These are phyloP conservation scores for Hemileccinum impolitum DNA, from an alignment of 768 basidiomycete genomes.

Conservation along the genomic window DNA sequence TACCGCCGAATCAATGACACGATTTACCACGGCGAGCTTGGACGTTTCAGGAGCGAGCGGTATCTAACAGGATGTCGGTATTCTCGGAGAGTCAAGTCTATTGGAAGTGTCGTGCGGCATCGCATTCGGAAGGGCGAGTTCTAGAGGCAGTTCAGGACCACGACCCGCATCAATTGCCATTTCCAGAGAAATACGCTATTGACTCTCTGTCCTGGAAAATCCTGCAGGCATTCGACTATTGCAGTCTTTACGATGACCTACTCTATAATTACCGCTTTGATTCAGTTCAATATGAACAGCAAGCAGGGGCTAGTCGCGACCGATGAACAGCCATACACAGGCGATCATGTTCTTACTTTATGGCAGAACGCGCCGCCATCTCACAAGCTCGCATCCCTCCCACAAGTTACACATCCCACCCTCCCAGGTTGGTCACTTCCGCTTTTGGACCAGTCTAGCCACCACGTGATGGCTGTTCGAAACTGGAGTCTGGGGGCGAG, in stretches of 20 bases:
- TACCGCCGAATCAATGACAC: constrained; percentile 1
- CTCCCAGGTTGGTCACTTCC: constrained; percentile 5
- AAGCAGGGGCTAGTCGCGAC: neutral
- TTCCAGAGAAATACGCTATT: neutral
- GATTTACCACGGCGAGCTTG: constrained; percentile 11
- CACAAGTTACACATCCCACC: neutral
- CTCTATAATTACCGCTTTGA: constrained; percentile 8
- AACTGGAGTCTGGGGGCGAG: neutral
- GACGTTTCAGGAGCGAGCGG: constrained; percentile 20
- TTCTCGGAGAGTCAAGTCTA: constrained; percentile 20
- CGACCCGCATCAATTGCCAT: neutral
- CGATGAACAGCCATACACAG: neutral
- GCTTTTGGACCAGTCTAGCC: constrained; percentile 17
- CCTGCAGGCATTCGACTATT: neutral
- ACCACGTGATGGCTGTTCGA: neutral
- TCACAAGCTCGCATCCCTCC: neutral
- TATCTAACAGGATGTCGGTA: constrained; percentile 14
- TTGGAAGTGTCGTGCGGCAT: constrained; percentile 11
- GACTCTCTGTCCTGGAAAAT: neutral
- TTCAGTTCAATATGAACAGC: constrained; percentile 6
- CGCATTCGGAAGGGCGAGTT: constrained; percentile 12
- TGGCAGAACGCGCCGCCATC: neutral
- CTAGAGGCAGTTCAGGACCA: constrained; percentile 5
- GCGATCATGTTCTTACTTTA: neutral
- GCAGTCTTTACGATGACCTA: neutral